Percentiles rank a stretch among this genome's conserved stretches.
These are phyloP conservation scores for Debaryomyces robertsiae DNA, from an alignment of 1,139 yeast species.

Conservation along the genomic window DNA sequence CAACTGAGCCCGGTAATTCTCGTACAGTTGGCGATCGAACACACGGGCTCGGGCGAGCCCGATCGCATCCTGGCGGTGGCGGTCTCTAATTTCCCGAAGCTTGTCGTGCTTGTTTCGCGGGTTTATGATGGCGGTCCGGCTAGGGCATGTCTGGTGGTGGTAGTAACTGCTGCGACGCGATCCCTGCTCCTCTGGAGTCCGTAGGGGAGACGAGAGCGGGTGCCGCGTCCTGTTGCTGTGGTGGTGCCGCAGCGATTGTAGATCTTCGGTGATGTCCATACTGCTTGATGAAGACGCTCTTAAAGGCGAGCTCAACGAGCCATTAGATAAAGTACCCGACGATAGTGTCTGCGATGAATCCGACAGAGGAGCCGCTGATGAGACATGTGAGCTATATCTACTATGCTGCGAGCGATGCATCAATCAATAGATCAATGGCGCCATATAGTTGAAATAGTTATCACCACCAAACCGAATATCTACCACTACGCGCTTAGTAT, in stretches of 20 bases:
- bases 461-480: no score
- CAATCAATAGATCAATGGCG: no score
- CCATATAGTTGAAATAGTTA: no score
- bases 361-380: no score
- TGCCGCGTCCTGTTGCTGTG: constrained; percentile 22
- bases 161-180: constrained; percentile 4
- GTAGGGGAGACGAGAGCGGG: constrained; percentile 27
- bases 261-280: constrained; percentile 16
- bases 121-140: constrained; percentile 18
- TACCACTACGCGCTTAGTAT: no score
- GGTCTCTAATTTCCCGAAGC: constrained; percentile 31
- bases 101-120: constrained; percentile 31
- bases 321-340: constrained; percentile 21
- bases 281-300: constrained; percentile 10
- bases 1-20: constrained; percentile 21
- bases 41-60: constrained; percentile 28
- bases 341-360: no score
- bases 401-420: no score
- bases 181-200: constrained; percentile 7
- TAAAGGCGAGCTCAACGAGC: constrained; percentile 14
- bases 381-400: no score
- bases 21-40: constrained; percentile 25
- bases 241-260: constrained; percentile 21
- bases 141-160: constrained; percentile 3
- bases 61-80: constrained; percentile 28